phyloP scores from a whole-genome alignment of 2,329 filamentous ascomycete genomes.

The Xylariaceae sp. region DNA sequence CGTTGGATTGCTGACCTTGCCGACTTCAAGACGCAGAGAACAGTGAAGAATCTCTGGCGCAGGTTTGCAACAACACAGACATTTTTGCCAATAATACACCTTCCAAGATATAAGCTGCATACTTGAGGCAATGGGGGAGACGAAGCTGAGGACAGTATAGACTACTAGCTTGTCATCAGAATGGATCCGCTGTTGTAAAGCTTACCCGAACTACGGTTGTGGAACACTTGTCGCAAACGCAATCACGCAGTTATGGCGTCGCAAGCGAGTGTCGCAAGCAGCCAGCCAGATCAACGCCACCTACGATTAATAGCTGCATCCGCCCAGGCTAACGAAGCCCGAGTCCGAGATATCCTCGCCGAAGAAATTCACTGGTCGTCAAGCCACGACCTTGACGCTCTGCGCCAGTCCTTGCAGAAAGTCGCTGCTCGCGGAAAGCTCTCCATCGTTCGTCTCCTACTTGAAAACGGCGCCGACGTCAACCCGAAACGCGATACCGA shows the following conservation, averaged over 20 bases:
- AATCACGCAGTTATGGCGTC: constrained; percentile 24
- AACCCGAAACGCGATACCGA: constrained; percentile 36
- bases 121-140: no score
- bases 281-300: constrained; percentile 37
- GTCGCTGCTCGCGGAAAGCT: constrained; percentile 36
- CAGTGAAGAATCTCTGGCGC: no score
- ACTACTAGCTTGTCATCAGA: no score
- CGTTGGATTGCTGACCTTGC: no score
- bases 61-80: no score
- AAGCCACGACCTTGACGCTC: constrained; percentile 33
- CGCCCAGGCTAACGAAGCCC: constrained; percentile 36
- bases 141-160: no score
- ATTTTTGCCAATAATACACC: no score
- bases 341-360: constrained; percentile 35
- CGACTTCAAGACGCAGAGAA: no score
- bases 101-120: no score
- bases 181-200: no score
- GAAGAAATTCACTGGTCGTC: constrained; percentile 36
- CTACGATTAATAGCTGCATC: constrained; percentile 37
- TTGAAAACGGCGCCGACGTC: constrained; percentile 37
- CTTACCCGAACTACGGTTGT: neutral
- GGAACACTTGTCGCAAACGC: neutral
- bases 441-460: constrained; percentile 35
- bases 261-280: constrained; percentile 36
- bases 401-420: constrained; percentile 39